Conservation (phyloP, 2,329 filamentous ascomycete genomes). For the Clarireedia hainanense region DNA sequence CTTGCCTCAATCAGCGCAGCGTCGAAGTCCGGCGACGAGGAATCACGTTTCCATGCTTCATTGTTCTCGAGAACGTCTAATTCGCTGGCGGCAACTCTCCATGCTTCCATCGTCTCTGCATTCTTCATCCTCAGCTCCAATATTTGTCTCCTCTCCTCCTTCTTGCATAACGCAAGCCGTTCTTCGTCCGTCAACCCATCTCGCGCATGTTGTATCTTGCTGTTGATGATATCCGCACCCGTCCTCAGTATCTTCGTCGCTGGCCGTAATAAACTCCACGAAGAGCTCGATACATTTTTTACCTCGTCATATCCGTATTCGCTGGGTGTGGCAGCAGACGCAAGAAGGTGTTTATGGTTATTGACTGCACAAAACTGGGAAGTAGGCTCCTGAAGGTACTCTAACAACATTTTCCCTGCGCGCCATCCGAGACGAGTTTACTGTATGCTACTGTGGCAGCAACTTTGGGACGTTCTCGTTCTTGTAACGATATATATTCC, state of each 20-base stretch:
- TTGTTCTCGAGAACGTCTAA: slow-evolving; percentile 76
- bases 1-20: slow-evolving; percentile 59
- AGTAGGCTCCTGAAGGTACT: slow-evolving; percentile 20
- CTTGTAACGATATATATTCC: too few relatives aligned
- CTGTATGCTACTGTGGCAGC: not conserved
- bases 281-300: not conserved
- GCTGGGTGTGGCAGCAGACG: not conserved
- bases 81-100: slow-evolving; percentile 67
- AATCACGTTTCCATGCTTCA: slow-evolving; percentile 69
- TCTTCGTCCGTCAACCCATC: slow-evolving; percentile 35
- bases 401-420: slow-evolving; percentile 17
- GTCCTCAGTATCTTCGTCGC: slow-evolving; percentile 22
- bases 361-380: slow-evolving; percentile 16
- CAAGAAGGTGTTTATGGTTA: slow-evolving; percentile 3
- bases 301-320: not conserved
- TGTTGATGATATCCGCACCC: slow-evolving; percentile 21
- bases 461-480: too few relatives aligned
- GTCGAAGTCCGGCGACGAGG: slow-evolving; percentile 46
- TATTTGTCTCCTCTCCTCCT: slow-evolving; percentile 54
- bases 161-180: slow-evolving; percentile 37
- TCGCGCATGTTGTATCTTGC: slow-evolving; percentile 19
- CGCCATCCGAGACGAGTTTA: slow-evolving; percentile 2
- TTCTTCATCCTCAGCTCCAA: slow-evolving; percentile 57
- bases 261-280: slow-evolving; percentile 21
- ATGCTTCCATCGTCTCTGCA: slow-evolving; percentile 61